Base-by-base conservation (phyloP, 192 early-diverging fungal species). In the Funneliformis mosseae region DNA sequence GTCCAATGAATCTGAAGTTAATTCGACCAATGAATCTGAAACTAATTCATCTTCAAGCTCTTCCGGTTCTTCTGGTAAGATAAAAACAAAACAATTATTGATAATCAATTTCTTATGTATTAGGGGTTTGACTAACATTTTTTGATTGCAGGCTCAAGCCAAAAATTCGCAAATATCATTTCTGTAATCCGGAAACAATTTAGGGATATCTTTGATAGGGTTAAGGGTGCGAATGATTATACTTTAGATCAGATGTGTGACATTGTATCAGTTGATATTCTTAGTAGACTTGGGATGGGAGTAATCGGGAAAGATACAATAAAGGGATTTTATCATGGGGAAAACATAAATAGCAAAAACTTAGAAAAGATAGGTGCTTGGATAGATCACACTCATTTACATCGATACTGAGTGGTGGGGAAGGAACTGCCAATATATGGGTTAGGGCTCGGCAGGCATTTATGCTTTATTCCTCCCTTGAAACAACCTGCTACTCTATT, bases 321-420 rank as follows among this genome's bases (percentile, higher is more conserved):
- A 73, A 73, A 73, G 71, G 71, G 71, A 46, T 73, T 73, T 73
- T 73, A 73, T 41, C n/a, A 21, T 46, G 39, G 7, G 7, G 41
- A 75, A 28, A 75, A 38, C 25, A 75, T 59, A 75, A 75, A 60
- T 25, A 75, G 48, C 48, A 48, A 75, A 59, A 75, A 75, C 73
- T 75, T 75, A 75, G 73, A 50, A 75, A 75, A 73, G 45, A 73
- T 73, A 73, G 71, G 67, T 73, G 71, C 71, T 73, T 73, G 71
- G 71, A 73, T 73, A 14, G 39, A 73, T 25, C 3, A 23, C 71
- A 33, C 3, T 23, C 71, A 33, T 55, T 1, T 14, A 12, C 2
- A 33, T 3, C 33, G n/a, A n/a, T 63, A 28, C 14, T 25, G 62
- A 64, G 62, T 64, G 3, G 61, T 10, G 10, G 61, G 61, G 61